These are phyloP conservation scores for Trichoderma hamatum DNA, from an alignment of 2,329 filamentous ascomycete species.

Conservation along the genomic window DNA sequence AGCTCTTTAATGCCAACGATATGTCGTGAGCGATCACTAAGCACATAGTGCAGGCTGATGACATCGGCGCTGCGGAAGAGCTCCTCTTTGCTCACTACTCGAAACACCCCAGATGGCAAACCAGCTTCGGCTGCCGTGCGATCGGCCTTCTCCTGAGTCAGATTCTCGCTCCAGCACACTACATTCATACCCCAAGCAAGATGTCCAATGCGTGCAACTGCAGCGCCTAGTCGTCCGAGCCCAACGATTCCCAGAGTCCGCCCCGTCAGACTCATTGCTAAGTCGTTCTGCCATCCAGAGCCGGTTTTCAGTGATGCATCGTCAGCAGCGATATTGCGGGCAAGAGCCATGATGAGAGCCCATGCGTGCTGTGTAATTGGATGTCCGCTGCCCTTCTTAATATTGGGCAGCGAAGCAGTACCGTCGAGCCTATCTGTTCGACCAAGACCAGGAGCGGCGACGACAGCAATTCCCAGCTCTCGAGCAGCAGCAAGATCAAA, in stretches of 20 bases:
- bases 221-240: slow-evolving; percentile 63
- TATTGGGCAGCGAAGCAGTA: slow-evolving; percentile 33
- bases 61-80: slow-evolving; percentile 52
- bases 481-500: slow-evolving; percentile 60
- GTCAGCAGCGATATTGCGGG: slow-evolving; percentile 61
- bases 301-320: slow-evolving; percentile 59
- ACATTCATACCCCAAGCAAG: slow-evolving; percentile 67
- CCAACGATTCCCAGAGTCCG: slow-evolving; percentile 65
- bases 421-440: neutral
- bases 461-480: slow-evolving; percentile 38
- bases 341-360: slow-evolving; percentile 59
- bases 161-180: slow-evolving; percentile 64
- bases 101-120: slow-evolving; percentile 60
- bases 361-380: slow-evolving; percentile 60
- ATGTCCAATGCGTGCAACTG: slow-evolving; percentile 60
- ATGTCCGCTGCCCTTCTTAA: slow-evolving; percentile 42
- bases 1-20: slow-evolving; percentile 62
- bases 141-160: slow-evolving; percentile 66
- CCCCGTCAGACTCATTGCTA: slow-evolving; percentile 51
- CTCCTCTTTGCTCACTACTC: slow-evolving; percentile 62
- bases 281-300: slow-evolving; percentile 59
- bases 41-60: slow-evolving; percentile 65
- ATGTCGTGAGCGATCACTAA: slow-evolving; percentile 64
- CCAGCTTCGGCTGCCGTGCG: slow-evolving; percentile 57
- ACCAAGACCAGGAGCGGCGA: slow-evolving; percentile 17